These are phyloP conservation scores for Carex pumila DNA, from an alignment of 176 grass and related monocot species.

Conservation along the genomic window DNA sequence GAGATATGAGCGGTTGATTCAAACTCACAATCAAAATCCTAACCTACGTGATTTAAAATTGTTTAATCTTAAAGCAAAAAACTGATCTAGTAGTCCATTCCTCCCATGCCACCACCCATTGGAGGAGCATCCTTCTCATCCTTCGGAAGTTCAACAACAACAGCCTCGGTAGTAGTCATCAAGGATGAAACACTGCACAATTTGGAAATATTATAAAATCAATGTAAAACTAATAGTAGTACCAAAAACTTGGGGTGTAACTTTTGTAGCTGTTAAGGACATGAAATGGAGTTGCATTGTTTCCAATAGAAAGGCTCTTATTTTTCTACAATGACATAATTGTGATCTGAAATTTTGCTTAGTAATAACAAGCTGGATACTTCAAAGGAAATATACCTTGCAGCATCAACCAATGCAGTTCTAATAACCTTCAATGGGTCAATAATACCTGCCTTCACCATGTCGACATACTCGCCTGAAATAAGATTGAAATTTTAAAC, in stretches of 20 bases:
- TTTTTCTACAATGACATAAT: background rate
- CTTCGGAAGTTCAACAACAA: conserved; percentile 82
- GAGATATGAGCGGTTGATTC: conserved; percentile 35
- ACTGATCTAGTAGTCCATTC: conserved; percentile 72
- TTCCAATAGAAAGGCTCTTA: background rate
- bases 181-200: conserved; percentile 68
- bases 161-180: conserved; percentile 90
- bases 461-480: conserved; percentile 87
- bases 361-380: background rate
- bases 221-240: background rate
- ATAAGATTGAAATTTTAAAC: background rate
- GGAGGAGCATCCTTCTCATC: conserved; percentile 63
- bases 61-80: conserved; percentile 4
- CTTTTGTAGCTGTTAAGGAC: background rate
- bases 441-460: conserved; percentile 97
- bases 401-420: conserved; percentile 96
- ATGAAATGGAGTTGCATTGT: background rate
- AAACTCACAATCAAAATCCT: conserved; percentile 29
- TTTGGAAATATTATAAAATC: background rate
- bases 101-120: conserved; percentile 43
- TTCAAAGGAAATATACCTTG: conserved; percentile 45
- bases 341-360: background rate
- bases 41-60: conserved; percentile 21
- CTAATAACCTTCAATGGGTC: conserved; percentile 96
- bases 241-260: background rate